A percentile compares a stretch with the other conserved stretches of the same genome.
Evolutionary conservation across 179 eudicot genomes (phyloP).

Genomic region (Carnegiea gigantea): DNA sequence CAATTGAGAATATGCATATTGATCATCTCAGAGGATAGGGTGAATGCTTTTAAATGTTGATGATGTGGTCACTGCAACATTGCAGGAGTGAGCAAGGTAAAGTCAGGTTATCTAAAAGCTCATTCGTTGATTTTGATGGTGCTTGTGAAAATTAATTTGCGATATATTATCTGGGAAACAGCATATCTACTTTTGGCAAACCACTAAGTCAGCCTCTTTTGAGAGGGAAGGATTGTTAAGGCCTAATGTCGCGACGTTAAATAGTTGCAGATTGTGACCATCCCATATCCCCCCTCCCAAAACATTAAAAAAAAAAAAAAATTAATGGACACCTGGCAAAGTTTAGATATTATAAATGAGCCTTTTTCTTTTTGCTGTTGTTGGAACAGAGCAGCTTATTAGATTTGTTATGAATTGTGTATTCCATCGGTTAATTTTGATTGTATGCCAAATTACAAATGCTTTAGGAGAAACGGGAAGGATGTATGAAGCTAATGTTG

Average conservation of each 20-base stretch:
- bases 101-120: not conserved
- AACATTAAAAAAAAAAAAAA: too few species aligned
- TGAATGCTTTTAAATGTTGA: not conserved
- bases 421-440: not conserved
- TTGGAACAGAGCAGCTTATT: not conserved
- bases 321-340: not conserved
- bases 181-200: not conserved
- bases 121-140: not conserved
- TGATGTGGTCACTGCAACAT: not conserved
- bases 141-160: not conserved
- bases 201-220: not conserved
- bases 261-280: not conserved
- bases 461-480: constrained; percentile 85
- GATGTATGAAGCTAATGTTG: constrained; percentile 99
- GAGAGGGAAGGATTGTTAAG: not conserved
- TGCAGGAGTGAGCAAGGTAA: not conserved
- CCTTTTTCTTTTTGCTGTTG: not conserved
- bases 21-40: not conserved
- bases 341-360: not conserved
- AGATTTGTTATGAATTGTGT: not conserved
- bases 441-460: constrained; percentile 7
- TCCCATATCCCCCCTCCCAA: not conserved
- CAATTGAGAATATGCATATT: not conserved
- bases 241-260: not conserved
- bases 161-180: not conserved